Percentiles rank a stretch among this genome's conserved stretches.
These are phyloP conservation scores for Pestalotiopsis fici DNA, from an alignment of 2,329 filamentous ascomycete species.

Conservation along the genomic window DNA sequence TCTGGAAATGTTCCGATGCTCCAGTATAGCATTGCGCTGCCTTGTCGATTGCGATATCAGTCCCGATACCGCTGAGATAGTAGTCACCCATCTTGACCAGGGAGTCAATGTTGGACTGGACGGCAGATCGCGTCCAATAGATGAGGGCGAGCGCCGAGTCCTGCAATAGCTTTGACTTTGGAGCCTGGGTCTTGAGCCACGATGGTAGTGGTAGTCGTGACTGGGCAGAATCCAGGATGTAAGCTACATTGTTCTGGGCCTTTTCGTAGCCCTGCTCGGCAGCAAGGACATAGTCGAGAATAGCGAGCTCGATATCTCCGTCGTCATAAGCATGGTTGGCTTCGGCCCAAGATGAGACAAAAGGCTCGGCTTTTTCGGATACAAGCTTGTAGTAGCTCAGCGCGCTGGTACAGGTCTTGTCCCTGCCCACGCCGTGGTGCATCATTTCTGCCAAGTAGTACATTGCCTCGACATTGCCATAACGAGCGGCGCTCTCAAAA, in stretches of 20 bases:
- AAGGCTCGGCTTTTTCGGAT: slow-evolving; percentile 69
- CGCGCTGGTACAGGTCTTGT: slow-evolving; percentile 76
- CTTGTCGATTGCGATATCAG: slow-evolving; percentile 73
- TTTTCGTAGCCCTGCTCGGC: slow-evolving; percentile 91
- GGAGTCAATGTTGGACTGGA: slow-evolving; percentile 90
- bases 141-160: slow-evolving; percentile 72
- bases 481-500: slow-evolving; percentile 82
- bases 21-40: slow-evolving; percentile 91
- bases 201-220: slow-evolving; percentile 60
- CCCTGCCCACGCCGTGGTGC: slow-evolving; percentile 76
- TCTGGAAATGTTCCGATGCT: slow-evolving; percentile 87
- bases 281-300: slow-evolving; percentile 81
- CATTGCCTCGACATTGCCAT: slow-evolving; percentile 83
- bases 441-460: slow-evolving; percentile 92
- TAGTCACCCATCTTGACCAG: slow-evolving; percentile 99
- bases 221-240: slow-evolving; percentile 74
- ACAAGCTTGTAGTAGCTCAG: slow-evolving; percentile 82
- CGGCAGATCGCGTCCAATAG: slow-evolving; percentile 93
- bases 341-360: slow-evolving; percentile 79
- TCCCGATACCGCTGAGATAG: slow-evolving; percentile 82
- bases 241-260: slow-evolving; percentile 88
- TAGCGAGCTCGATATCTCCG: slow-evolving; percentile 77
- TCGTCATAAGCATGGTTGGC: slow-evolving; percentile 80
- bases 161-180: slow-evolving; percentile 42
- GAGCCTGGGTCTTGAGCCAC: slow-evolving; percentile 47